These are phyloP conservation scores for Phytophthora megakarya DNA, from an alignment of 352 stramenopile genomes.

Conservation along the genomic window DNA sequence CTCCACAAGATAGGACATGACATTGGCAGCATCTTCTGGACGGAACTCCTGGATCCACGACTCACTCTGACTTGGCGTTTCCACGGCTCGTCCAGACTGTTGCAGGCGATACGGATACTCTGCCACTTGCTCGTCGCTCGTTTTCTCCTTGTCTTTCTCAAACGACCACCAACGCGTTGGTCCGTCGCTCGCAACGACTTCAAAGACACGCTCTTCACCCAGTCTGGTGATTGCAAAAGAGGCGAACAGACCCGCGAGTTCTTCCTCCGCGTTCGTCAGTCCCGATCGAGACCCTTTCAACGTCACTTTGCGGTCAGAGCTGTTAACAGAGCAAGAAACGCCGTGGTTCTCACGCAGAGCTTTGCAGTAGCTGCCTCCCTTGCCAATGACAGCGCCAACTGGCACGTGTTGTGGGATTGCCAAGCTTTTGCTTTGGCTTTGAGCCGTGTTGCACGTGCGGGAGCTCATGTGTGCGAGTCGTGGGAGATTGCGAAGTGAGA, in stretches of 20 bases:
- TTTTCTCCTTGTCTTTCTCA: slow-evolving; percentile 14
- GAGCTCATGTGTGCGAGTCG: slow-evolving; percentile 17
- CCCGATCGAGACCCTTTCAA: slow-evolving; percentile 23
- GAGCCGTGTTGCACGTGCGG: not conserved
- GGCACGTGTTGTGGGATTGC: slow-evolving; percentile 39
- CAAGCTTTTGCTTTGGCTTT: slow-evolving; percentile 25
- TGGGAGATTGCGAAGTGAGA: slow-evolving; percentile 20
- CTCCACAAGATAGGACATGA: slow-evolving; percentile 35
- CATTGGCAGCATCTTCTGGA: slow-evolving; percentile 19
- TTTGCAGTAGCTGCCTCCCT: slow-evolving; percentile 44
- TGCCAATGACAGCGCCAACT: slow-evolving; percentile 51
- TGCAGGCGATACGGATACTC: slow-evolving; percentile 33
- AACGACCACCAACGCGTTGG: slow-evolving; percentile 35
- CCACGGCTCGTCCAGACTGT: slow-evolving; percentile 24
- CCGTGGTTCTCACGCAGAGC: slow-evolving; percentile 29
- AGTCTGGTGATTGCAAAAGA: slow-evolving; percentile 18
- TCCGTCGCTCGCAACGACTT: slow-evolving; percentile 34
- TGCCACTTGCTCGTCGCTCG: slow-evolving; percentile 21
- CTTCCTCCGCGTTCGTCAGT: slow-evolving; percentile 25
- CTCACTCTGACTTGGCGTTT: slow-evolving; percentile 13
- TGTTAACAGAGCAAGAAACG: slow-evolving; percentile 38
- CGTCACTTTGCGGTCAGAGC: slow-evolving; percentile 30
- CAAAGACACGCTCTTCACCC: slow-evolving; percentile 24
- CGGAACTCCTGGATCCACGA: slow-evolving; percentile 41
- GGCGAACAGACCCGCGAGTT: slow-evolving; percentile 35